A percentile compares a stretch with the other conserved stretches of the same genome.
These are phyloP conservation scores for Catenaria anguillulae DNA, from an alignment of 371 early-diverging fungal species.

Conservation along the genomic window DNA sequence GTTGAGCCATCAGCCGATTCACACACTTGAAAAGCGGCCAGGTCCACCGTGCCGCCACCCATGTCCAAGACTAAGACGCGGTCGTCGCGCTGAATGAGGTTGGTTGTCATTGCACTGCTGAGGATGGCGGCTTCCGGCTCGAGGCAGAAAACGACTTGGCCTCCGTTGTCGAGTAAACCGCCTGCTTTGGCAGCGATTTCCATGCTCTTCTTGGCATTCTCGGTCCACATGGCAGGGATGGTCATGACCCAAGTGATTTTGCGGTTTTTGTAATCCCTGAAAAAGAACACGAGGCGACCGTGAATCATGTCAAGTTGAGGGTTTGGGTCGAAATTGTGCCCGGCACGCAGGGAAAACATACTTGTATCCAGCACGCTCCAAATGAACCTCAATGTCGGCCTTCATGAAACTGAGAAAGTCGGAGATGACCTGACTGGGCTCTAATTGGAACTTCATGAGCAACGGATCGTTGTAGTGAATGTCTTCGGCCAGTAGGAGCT, in stretches of 20 bases:
- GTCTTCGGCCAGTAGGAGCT: background rate
- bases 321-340: background rate
- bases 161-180: background rate
- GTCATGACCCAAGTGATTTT: background rate
- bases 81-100: background rate
- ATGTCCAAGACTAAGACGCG: background rate
- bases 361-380: background rate
- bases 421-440: background rate
- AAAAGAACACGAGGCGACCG: background rate
- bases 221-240: background rate
- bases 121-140: background rate
- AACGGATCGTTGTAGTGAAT: background rate
- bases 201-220: background rate
- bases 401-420: background rate
- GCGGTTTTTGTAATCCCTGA: background rate
- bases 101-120: background rate
- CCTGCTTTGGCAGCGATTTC: background rate
- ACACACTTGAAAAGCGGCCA: background rate
- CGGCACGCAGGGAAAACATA: too few species aligned
- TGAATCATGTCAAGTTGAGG: background rate
- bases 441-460: background rate
- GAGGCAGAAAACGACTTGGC: background rate
- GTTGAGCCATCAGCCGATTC: too few species aligned
- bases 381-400: background rate
- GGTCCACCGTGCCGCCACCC: background rate